Evolutionary conservation across 805 yeast genomes (phyloP).

Genomic region (Lipomyces mesembrius): DNA sequence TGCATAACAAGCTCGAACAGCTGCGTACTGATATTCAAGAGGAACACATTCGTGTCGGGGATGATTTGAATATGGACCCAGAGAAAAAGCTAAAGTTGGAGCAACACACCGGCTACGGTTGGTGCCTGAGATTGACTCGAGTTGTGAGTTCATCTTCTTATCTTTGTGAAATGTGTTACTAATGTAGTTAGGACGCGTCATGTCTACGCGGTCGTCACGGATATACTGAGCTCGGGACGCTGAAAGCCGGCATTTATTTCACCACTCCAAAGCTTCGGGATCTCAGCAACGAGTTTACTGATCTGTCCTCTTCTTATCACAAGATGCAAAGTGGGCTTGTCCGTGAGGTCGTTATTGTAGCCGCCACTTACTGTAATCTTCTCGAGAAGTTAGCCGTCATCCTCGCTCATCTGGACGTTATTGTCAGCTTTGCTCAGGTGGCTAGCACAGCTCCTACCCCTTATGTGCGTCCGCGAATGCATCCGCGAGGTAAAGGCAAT

Average conservation of each 20-base stretch:
- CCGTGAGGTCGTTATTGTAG: conserved; percentile 77
- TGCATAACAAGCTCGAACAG: conserved; percentile 61
- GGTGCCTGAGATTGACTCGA: conserved; percentile 93
- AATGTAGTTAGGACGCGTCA: conserved; percentile 65
- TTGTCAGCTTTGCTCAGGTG: conserved; percentile 82
- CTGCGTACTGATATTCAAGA: conserved; percentile 60
- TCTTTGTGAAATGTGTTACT: background rate
- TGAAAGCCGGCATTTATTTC: conserved; percentile 93
- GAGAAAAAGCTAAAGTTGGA: conserved; percentile 91
- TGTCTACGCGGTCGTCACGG: conserved; percentile 61
- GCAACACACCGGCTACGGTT: conserved; percentile 84
- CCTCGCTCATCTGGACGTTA: conserved; percentile 79
- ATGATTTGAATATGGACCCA: conserved; percentile 76
- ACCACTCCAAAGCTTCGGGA: conserved; percentile 69
- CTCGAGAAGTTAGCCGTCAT: conserved; percentile 67
- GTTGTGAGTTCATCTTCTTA: conserved; percentile 25
- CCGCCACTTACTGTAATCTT: conserved; percentile 80
- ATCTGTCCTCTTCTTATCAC: conserved; percentile 69
- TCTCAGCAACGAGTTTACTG: conserved; percentile 62
- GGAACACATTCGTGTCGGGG: conserved; percentile 68
- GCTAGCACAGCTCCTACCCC: conserved; percentile 82
- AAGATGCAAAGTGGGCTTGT: conserved; percentile 77
- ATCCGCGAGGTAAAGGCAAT: conserved; percentile 51
- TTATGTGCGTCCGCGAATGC: conserved; percentile 74
- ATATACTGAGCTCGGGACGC: conserved; percentile 83